Evolutionary conservation across 148 eudicot genomes (phyloP), one percentile per base, ranked within the genome.

Genomic region (Fallopia convolvulus): DNA sequence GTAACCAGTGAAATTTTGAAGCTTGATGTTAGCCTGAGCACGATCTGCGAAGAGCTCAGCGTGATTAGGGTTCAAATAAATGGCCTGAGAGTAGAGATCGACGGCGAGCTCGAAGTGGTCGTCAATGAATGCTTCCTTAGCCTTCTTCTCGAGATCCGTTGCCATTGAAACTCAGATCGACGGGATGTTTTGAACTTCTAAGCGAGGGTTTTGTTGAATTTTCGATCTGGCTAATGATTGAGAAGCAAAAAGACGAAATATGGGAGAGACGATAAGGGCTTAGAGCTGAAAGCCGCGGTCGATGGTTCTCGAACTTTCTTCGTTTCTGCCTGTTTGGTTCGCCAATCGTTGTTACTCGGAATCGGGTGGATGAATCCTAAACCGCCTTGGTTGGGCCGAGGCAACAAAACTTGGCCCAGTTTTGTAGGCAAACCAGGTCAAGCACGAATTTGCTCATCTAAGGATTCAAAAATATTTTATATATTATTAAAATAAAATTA

Each of bases 31-130:
- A 77, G 97, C 97, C 75, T 95, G 99, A 87, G 99, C 90, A 21
- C 99, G 97, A 77, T 92, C 99, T 33, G 90, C 91, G 55, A 50
- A 92, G 56, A 95, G 97, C 49, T 91, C 90, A 30, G 97, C 80
- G 65, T 76, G 73, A 23, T 74, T 86, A 81, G 97, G 99, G 84
- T 76, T 82, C 9, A 91, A 44, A 26, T 84, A 82, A 60, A 95
- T 95, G 79, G 99, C 97, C 70, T 92, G 94, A 39, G 97, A 75
- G 83, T 89, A 91, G 9, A 91, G 90, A 70, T 95, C 97, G 72
- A 87, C 93, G 80, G 97, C 97, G 49, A 92, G 86, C 77, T 95
- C 94, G 77, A 91, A 95, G 90, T 95, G 97, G 87, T 95, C 99
- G 74, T 95, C 99, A 56, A 95, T 88, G 85, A 95, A 95, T 0